Base-by-base conservation (phyloP, 768 basidiomycete species). In the Amylocystis lapponica region DNA sequence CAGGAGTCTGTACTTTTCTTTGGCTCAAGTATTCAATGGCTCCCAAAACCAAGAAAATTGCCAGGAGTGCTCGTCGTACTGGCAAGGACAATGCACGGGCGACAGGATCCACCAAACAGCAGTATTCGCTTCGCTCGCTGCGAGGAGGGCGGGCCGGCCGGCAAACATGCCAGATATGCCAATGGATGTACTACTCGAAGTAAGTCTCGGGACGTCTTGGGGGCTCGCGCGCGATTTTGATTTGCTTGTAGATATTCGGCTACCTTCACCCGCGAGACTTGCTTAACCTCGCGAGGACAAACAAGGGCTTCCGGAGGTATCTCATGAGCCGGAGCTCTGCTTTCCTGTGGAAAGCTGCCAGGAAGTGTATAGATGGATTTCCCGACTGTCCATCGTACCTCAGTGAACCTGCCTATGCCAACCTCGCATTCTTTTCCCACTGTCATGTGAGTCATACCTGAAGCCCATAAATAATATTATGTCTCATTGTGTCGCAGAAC, bases 261-360 rank as follows among this genome's bases (percentile, higher is more conserved):
- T 52, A 64, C 27, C 54, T 74, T 6, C 46, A 63, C 22, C 69
- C 70, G 9, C 25, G 56, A 13, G 71, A 75, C 46, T 52, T 74
- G 9, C 55, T 75, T n/a, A 54, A 59, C 40, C 56, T 74, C 10
- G 62, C 68, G 0, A 50, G 66, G 37, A 60, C 69, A 3, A 65
- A 56, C 27, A 65, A 66, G 50, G 52, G 45, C 1, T 51, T 73
- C 34, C 62, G 66, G 14, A 44, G 42, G 2, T 59, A 69, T 8
- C 52, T 74, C 26, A 46, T 65, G 39, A 45, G 49, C 6, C 49
- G 49, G 13, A 34, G 44, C 4, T 46, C 58, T 3, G 47, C 50
- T 0, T 27, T 43, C 11, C 46, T 68, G 1, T 74, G 71, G 71
- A 61, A 60, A 49, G 48, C 55, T 16, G 61, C 65, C 2, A 63